phyloP scores from a whole-genome alignment of 306 rosid species.

The Benincasa hispida region DNA sequence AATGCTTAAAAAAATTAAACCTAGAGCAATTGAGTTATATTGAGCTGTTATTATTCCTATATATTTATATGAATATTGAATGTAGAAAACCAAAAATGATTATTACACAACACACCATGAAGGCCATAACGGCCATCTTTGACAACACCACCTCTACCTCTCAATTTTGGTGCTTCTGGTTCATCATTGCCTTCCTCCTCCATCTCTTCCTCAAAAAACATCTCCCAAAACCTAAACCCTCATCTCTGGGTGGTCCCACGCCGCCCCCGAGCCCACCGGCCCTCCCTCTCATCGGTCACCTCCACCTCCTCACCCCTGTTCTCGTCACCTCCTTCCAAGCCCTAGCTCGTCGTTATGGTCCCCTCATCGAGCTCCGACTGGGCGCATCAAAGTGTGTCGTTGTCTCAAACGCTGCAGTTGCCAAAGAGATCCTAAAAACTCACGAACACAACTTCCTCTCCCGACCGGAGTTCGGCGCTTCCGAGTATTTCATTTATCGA shows the following conservation, averaged over 20 bases:
- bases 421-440: slow-evolving; percentile 37
- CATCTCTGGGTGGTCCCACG: not conserved
- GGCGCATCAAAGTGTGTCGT: slow-evolving; percentile 42
- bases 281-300: slow-evolving; percentile 32
- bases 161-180: not conserved
- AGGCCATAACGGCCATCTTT: not conserved
- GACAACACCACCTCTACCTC: not conserved
- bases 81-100: not conserved
- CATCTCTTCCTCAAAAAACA: not conserved
- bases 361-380: slow-evolving; percentile 34
- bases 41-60: not conserved
- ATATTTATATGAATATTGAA: not conserved
- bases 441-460: slow-evolving; percentile 34
- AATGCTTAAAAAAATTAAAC: no score
- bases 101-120: not conserved
- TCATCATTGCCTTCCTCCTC: slow-evolving; percentile 4
- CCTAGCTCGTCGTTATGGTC: slow-evolving; percentile 35
- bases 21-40: no score
- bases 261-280: slow-evolving; percentile 24
- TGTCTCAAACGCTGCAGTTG: slow-evolving; percentile 38
- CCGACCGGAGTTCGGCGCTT: slow-evolving; percentile 38
- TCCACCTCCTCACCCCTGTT: slow-evolving; percentile 33
- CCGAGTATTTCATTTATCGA: slow-evolving; percentile 23
- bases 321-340: slow-evolving; percentile 41
- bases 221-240: not conserved